Conservation (phyloP, 176 grass and related monocot genomes). For the Urochloa ruziziensis region DNA sequence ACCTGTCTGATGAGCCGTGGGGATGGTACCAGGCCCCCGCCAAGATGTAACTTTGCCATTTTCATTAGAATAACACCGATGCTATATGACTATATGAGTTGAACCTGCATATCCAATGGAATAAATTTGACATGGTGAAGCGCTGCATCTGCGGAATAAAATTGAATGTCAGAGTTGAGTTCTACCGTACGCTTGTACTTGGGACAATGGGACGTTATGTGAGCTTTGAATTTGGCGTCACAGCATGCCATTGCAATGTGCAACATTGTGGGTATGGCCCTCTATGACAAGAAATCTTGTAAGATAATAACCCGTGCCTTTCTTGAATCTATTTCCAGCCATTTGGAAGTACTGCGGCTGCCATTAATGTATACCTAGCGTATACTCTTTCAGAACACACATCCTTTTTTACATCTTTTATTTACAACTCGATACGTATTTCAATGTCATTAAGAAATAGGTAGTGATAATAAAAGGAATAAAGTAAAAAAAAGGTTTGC, state of each 20-base stretch:
- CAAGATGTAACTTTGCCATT: constrained; percentile 38
- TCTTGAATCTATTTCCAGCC: too few species aligned
- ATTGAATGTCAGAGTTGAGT: neutral
- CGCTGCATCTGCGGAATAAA: neutral
- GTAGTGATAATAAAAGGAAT: too few species aligned
- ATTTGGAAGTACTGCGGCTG: too few species aligned
- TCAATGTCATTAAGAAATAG: too few species aligned
- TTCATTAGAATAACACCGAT: constrained; percentile 1
- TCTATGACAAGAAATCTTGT: neutral
- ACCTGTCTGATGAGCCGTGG: constrained; percentile 89
- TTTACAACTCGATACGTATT: too few species aligned
- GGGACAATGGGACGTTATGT: neutral
- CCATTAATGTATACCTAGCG: too few species aligned
- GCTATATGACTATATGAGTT: neutral
- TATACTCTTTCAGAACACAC: too few species aligned
- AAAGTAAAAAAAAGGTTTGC: too few species aligned
- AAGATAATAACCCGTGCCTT: neutral
- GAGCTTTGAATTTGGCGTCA: neutral
- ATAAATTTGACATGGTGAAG: neutral
- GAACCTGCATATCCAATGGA: neutral
- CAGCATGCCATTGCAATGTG: neutral
- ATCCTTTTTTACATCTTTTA: too few species aligned
- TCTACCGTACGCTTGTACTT: neutral
- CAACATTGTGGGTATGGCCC: neutral
- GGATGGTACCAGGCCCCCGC: constrained; percentile 86